Conservation (phyloP, 345 rosid species). For the Pelargonium nanum region DNA sequence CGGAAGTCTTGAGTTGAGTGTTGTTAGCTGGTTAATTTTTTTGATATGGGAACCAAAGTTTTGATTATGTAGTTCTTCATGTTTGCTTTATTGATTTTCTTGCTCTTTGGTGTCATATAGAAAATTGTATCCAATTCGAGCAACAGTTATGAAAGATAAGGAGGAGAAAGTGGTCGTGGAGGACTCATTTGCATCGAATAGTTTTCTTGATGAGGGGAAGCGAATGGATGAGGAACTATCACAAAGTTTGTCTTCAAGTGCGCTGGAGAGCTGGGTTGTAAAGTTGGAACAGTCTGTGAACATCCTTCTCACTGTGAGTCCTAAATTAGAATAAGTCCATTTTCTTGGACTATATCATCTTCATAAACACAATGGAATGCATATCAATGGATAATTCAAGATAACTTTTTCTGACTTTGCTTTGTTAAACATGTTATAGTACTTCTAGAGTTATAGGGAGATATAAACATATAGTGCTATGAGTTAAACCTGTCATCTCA, state of each 20-base stretch:
- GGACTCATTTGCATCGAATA: slow-evolving; percentile 48
- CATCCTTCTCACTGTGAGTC: slow-evolving; percentile 63
- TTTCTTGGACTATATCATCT: too few species aligned
- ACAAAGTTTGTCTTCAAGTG: slow-evolving; percentile 24
- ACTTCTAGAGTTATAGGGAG: too few species aligned
- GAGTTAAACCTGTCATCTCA: background rate
- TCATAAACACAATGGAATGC: too few species aligned
- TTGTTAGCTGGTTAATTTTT: too few species aligned
- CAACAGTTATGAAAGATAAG: slow-evolving; percentile 52
- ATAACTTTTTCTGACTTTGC: too few species aligned
- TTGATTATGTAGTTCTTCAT: background rate
- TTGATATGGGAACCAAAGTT: background rate
- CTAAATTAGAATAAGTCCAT: background rate
- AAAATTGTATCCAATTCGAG: slow-evolving; percentile 36
- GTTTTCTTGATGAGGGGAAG: slow-evolving; percentile 19
- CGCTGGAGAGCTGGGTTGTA: slow-evolving; percentile 42
- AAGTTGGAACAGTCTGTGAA: slow-evolving; percentile 71
- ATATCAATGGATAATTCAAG: background rate
- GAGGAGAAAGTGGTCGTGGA: slow-evolving; percentile 64
- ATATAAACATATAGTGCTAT: background rate
- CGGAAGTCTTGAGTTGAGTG: too few species aligned
- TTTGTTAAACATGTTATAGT: too few species aligned
- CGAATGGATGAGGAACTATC: slow-evolving; percentile 18
- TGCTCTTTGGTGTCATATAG: slow-evolving; percentile 11
- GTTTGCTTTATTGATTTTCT: background rate